Conservation (phyloP, 495 filamentous ascomycete genomes). For the Penicillium mononematosum region DNA sequence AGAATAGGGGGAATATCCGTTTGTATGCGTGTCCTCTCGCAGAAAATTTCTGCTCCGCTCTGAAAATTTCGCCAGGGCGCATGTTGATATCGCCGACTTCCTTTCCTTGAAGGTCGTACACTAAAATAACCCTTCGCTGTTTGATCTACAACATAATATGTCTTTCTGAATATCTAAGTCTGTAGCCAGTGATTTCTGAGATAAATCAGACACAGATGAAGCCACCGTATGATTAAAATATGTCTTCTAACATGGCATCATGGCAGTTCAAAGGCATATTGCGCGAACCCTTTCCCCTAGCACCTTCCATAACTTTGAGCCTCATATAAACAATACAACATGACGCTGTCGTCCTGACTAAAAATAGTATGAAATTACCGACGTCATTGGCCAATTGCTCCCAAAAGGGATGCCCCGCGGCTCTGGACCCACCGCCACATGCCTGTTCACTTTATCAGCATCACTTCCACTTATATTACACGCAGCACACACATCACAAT, state of each 20-base stretch:
- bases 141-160: background rate
- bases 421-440: constrained; percentile 12
- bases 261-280: background rate
- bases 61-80: background rate
- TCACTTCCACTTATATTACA: background rate
- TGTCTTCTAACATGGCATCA: background rate
- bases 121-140: background rate
- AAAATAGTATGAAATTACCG: constrained; percentile 6
- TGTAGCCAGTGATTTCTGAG: background rate
- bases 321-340: background rate
- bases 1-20: too few species aligned
- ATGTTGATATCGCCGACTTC: background rate
- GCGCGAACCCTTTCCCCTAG: background rate
- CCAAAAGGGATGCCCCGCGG: constrained; percentile 6
- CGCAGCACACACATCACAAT: too few species aligned
- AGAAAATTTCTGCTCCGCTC: background rate
- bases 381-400: constrained; percentile 9
- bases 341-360: background rate
- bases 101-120: background rate
- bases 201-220: background rate
- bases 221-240: background rate
- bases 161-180: background rate
- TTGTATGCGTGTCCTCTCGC: background rate
- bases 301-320: background rate
- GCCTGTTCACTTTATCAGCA: background rate